Conservation (phyloP, 1,284 basidiomycete species). For the Ustilago tritici region DNA sequence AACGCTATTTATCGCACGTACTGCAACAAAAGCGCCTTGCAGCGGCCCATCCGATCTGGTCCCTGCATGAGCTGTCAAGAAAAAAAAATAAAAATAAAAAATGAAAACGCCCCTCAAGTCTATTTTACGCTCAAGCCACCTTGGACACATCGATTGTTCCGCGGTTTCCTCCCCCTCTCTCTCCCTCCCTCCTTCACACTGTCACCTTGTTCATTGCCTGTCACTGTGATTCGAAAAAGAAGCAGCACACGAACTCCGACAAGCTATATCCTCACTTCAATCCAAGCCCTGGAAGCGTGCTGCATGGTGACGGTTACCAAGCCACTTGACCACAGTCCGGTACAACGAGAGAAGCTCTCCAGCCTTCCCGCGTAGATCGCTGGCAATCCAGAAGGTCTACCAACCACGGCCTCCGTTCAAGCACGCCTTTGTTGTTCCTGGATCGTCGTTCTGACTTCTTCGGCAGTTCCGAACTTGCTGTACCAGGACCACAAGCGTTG, state of each 20-base stretch:
- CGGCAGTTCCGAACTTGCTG: background rate
- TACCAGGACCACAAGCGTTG: background rate
- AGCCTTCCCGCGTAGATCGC: background rate
- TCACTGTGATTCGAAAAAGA: background rate
- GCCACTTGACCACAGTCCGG: conserved; percentile 1
- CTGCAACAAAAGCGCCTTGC: background rate
- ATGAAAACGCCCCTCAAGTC: background rate
- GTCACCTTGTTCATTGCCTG: background rate
- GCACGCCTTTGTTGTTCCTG: background rate
- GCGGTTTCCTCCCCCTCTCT: background rate
- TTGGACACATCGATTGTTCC: background rate
- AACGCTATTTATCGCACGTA: too few species aligned
- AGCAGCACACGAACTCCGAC: conserved; percentile 2
- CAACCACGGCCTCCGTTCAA: background rate
- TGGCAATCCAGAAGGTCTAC: background rate
- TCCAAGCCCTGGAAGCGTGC: background rate
- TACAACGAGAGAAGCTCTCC: background rate
- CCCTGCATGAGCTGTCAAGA: conserved; percentile 16
- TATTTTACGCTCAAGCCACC: conserved; percentile 8
- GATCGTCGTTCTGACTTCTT: background rate
- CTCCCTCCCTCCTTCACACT: background rate
- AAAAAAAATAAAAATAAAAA: background rate
- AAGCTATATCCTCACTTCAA: background rate
- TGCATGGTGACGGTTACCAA: background rate
- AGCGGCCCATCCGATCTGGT: conserved; percentile 1